These are phyloP conservation scores for Salix suchowensis DNA, from an alignment of 345 rosid genomes.

Conservation along the genomic window DNA sequence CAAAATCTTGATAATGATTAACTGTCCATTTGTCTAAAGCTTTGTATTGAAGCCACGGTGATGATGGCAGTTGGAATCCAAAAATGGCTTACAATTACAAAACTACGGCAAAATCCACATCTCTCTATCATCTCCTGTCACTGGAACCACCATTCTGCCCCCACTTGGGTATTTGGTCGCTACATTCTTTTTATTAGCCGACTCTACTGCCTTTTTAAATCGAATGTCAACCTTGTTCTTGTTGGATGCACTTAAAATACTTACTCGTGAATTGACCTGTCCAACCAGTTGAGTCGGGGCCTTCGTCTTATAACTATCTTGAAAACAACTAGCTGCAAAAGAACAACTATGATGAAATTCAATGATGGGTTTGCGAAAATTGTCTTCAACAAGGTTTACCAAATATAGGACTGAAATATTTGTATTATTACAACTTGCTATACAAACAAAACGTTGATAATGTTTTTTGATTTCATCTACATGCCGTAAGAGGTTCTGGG, in stretches of 20 bases:
- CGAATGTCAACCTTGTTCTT: too few species aligned
- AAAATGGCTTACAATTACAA: constrained; percentile 6
- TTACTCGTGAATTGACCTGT: too few species aligned
- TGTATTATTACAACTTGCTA: not conserved
- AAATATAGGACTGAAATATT: too few species aligned
- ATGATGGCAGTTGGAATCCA: constrained; percentile 19
- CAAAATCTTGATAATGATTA: too few species aligned
- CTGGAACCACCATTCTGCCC: constrained; percentile 25
- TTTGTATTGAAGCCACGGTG: constrained; percentile 11
- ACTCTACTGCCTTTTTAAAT: too few species aligned
- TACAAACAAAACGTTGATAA: not conserved
- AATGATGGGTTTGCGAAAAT: not conserved
- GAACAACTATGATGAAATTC: not conserved
- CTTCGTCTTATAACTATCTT: too few species aligned
- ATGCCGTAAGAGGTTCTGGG: too few species aligned
- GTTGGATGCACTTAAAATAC: too few species aligned
- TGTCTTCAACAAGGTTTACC: not conserved
- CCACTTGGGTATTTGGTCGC: not conserved
- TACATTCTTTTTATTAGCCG: too few species aligned
- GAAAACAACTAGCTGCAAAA: too few species aligned
- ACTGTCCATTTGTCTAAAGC: too few species aligned
- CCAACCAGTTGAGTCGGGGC: too few species aligned
- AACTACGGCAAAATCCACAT: constrained; percentile 1
- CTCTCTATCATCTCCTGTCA: constrained; percentile 16
- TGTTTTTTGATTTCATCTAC: not conserved